Evolutionary conservation across 2,329 filamentous ascomycete genomes (phyloP).

Genomic region (Hypoxylon rubiginosum): DNA sequence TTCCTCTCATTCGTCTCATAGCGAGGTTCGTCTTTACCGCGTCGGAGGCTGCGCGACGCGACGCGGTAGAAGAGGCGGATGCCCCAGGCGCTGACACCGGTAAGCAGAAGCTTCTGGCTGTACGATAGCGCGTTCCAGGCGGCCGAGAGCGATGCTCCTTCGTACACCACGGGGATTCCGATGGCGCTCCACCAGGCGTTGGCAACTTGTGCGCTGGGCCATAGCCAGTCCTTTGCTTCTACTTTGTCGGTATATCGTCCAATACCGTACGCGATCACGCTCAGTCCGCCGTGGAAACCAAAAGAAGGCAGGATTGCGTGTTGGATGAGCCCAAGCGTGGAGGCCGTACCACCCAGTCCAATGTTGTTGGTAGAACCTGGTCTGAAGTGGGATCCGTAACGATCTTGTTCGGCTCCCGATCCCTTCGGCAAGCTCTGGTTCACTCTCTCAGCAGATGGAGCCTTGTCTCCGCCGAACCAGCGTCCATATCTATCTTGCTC

Average conservation of each 20-base stretch:
- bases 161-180: constrained; percentile 62
- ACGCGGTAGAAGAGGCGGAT: constrained; percentile 68
- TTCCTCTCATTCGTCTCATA: constrained; percentile 64
- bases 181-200: constrained; percentile 73
- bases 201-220: constrained; percentile 66
- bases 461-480: constrained; percentile 41
- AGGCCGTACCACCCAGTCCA: constrained; percentile 40
- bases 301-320: constrained; percentile 68
- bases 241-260: constrained; percentile 66
- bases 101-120: constrained; percentile 68
- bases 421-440: constrained; percentile 36
- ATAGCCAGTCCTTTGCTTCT: constrained; percentile 72
- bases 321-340: constrained; percentile 63
- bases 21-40: constrained; percentile 68
- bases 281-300: constrained; percentile 65
- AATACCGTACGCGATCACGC: constrained; percentile 64
- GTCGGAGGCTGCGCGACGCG: constrained; percentile 60
- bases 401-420: constrained; percentile 40
- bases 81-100: constrained; percentile 70
- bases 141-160: constrained; percentile 60
- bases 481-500: constrained; percentile 44
- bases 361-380: constrained; percentile 26
- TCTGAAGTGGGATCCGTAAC: constrained; percentile 45
- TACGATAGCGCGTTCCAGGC: constrained; percentile 64
- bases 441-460: constrained; percentile 25